Conservation (phyloP, 2,329 filamentous ascomycete species). For the Fusarium sp. region DNA sequence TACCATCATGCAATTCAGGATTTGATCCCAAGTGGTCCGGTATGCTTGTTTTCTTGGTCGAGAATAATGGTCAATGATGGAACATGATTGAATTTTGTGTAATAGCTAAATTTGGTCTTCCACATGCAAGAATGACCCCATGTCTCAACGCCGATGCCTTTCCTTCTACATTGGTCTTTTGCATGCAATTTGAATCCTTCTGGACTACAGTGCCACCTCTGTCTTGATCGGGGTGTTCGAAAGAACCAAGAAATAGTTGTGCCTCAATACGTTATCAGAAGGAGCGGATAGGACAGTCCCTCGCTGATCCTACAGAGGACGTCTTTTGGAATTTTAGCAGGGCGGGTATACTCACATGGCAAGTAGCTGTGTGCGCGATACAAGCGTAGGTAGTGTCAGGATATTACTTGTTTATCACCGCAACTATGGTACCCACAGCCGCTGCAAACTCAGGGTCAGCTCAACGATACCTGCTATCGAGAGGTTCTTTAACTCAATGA, state of each 20-base stretch:
- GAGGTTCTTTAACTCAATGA: neutral
- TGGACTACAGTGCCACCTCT: neutral
- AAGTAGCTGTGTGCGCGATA: neutral
- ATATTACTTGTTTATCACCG: neutral
- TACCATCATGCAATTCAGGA: neutral
- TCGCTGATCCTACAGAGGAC: neutral
- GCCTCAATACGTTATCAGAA: neutral
- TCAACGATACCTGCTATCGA: neutral
- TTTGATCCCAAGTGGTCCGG: neutral
- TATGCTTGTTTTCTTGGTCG: neutral
- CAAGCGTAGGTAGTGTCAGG: neutral
- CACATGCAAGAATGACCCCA: neutral
- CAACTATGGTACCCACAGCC: neutral
- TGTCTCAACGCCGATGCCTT: neutral
- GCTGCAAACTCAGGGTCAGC: neutral
- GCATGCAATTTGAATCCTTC: neutral
- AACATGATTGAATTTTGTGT: neutral
- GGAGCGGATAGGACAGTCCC: rapidly evolving
- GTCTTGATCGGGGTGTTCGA: neutral
- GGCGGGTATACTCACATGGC: neutral
- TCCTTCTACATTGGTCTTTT: neutral
- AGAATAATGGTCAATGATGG: neutral
- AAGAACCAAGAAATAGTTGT: neutral
- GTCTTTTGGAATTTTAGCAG: neutral
- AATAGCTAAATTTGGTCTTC: neutral